Evolutionary conservation across 108 stramenopile genomes (phyloP).

Genomic region (Skeletonema tropicum): DNA sequence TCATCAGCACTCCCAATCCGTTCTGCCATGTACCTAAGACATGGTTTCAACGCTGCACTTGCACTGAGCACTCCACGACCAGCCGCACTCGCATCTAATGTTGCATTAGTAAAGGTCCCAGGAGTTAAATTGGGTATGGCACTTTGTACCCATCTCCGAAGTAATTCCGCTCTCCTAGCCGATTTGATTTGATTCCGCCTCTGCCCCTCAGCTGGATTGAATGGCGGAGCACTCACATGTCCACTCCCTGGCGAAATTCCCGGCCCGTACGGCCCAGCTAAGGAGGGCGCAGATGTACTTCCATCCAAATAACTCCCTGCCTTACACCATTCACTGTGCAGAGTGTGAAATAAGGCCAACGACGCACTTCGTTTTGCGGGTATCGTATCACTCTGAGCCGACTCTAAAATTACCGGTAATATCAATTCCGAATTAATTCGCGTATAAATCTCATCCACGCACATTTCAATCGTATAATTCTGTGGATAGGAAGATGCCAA

Average conservation of each 20-base stretch:
- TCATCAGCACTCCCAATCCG: slow-evolving; percentile 80
- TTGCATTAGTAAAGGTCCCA: slow-evolving; percentile 70
- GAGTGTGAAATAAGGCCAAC: slow-evolving; percentile 71
- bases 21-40: slow-evolving; percentile 76
- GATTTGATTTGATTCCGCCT: slow-evolving; percentile 59
- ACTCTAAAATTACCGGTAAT: slow-evolving; percentile 77
- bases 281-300: slow-evolving; percentile 24
- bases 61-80: slow-evolving; percentile 76
- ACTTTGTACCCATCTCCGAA: slow-evolving; percentile 81
- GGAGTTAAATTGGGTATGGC: slow-evolving; percentile 66
- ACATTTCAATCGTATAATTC: slow-evolving; percentile 57
- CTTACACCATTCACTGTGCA: slow-evolving; percentile 72
- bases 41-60: slow-evolving; percentile 73
- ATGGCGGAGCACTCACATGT: slow-evolving; percentile 10
- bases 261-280: slow-evolving; percentile 56
- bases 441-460: slow-evolving; percentile 77
- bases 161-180: slow-evolving; percentile 67
- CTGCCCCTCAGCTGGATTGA: slow-evolving; percentile 22
- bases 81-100: slow-evolving; percentile 63
- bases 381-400: slow-evolving; percentile 75
- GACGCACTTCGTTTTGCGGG: slow-evolving; percentile 74
- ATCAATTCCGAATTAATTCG: slow-evolving; percentile 74
- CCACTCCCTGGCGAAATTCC: slow-evolving; percentile 28
- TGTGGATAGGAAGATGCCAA: slow-evolving; percentile 50
- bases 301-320: slow-evolving; percentile 78